Base-by-base conservation (phyloP, 805 yeast genomes). In the Kuraishia molischiana region DNA sequence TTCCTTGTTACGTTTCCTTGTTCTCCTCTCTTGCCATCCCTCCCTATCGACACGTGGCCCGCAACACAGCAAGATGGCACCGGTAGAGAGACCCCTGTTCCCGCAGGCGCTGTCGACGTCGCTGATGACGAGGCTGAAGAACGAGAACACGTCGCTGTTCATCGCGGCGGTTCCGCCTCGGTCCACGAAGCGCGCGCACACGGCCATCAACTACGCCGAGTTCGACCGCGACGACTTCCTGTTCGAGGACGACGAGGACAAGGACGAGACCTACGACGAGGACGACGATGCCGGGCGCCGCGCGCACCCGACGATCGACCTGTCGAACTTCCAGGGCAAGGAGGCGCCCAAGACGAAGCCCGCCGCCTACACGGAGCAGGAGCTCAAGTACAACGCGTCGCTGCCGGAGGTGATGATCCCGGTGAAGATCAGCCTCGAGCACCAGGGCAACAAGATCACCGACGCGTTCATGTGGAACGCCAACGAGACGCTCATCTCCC, bases 31-130 rank as follows among this genome's bases (percentile, higher is more conserved):
- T 11, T 11, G 11, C 8, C 26, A 22, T 8, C 26, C 11, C 26
- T 22, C 26, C 26, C 26, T 8, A 8, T 22, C 26, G 10, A 22
- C n/a, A n/a, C n/a, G n/a, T n/a, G n/a, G n/a, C n/a, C n/a, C n/a
- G n/a, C n/a, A n/a, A n/a, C n/a, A 22, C 19, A 20, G 2, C 22
- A 21, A 28, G 24, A 37, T 38, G 24, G 35, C 41, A 26, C 42
- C 41, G 13, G 32, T 39, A 36, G 57, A 50, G 14, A 52, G 48
- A 35, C 62, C 62, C 3, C 38, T 59, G 22, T 56, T 65, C 15
- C 90, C 95, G 2, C 97, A 87, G 63, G 95, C 90, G 0, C 65
- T 83, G 40, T 67, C 85, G 17, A 79, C 95, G 1, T 81, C 89
- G 22, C 73, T 85, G 46, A 68, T 77, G 29, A 74, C 83, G 38